Percentiles rank a stretch among this genome's conserved stretches.
Evolutionary conservation across 768 basidiomycete species (phyloP).

Genomic region (Gloeostereum incarnatum): DNA sequence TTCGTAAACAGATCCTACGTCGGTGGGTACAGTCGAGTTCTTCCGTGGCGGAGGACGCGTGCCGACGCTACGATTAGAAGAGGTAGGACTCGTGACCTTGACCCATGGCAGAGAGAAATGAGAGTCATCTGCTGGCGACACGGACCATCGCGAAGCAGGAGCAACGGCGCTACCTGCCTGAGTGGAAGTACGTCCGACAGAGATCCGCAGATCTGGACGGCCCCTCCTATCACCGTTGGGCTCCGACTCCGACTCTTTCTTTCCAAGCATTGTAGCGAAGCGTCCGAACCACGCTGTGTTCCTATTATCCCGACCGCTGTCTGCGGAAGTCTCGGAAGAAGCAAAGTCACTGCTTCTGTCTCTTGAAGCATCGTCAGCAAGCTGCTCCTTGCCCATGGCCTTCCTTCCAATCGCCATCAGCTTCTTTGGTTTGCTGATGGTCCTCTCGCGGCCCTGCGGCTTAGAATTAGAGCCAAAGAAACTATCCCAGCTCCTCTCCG

Average conservation of each 20-base stretch:
- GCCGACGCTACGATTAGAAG: neutral
- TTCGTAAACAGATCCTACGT: constrained; percentile 19
- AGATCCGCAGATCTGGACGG: constrained; percentile 31
- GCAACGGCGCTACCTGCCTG: constrained; percentile 19
- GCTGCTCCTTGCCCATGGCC: constrained; percentile 23
- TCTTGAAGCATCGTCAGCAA: constrained; percentile 16
- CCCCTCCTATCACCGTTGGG: constrained; percentile 11
- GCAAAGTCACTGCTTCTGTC: constrained; percentile 2
- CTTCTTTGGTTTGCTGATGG: constrained; percentile 25
- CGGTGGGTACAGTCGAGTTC: constrained; percentile 25
- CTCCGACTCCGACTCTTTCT: constrained; percentile 9
- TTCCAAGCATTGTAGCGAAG: constrained; percentile 15
- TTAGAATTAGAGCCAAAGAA: constrained; percentile 22
- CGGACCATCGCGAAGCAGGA: constrained; percentile 25
- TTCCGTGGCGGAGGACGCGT: constrained; percentile 19
- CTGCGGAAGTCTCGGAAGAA: constrained; percentile 8
- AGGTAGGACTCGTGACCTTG: constrained; percentile 10
- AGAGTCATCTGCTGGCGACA: constrained; percentile 20
- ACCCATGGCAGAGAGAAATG: constrained; percentile 15
- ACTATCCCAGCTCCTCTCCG: constrained; percentile 35
- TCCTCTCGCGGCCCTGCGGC: constrained; percentile 15
- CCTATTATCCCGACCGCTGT: constrained; percentile 8
- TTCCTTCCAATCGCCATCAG: constrained; percentile 36
- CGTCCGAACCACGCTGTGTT: constrained; percentile 18
- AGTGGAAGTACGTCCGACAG: constrained; percentile 27